Conservation (phyloP, 805 yeast species). For the Wickerhamomyces chaumierensis region DNA sequence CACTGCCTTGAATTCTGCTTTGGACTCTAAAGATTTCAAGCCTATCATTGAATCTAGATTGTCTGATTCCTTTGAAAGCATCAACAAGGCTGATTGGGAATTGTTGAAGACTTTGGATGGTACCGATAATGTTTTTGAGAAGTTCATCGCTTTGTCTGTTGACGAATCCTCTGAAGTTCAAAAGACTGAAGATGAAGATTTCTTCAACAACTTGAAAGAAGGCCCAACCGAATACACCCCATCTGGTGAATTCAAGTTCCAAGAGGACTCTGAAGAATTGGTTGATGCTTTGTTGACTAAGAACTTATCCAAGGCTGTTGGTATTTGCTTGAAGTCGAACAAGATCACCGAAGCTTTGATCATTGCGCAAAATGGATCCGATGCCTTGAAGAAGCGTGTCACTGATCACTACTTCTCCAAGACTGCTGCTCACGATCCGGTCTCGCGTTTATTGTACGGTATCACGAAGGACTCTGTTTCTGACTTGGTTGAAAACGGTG, state of each 20-base stretch:
- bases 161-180: slow-evolving; percentile 18
- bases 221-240: slow-evolving; percentile 27
- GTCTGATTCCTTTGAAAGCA: slow-evolving; percentile 25
- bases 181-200: slow-evolving; percentile 21
- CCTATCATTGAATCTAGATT: slow-evolving; percentile 46
- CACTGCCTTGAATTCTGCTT: slow-evolving; percentile 40
- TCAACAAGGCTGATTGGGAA: slow-evolving; percentile 54
- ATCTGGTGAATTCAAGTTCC: slow-evolving; percentile 37
- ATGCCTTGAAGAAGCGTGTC: slow-evolving; percentile 53
- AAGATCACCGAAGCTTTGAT: slow-evolving; percentile 71
- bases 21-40: slow-evolving; percentile 41
- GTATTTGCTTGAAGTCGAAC: slow-evolving; percentile 49
- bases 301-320: slow-evolving; percentile 55
- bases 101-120: slow-evolving; percentile 46
- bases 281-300: slow-evolving; percentile 46
- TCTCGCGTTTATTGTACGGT: slow-evolving; percentile 67
- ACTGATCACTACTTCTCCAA: slow-evolving; percentile 59
- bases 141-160: slow-evolving; percentile 24
- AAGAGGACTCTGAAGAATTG: slow-evolving; percentile 25
- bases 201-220: slow-evolving; percentile 25
- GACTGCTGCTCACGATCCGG: slow-evolving; percentile 33
- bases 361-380: slow-evolving; percentile 60
- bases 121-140: slow-evolving; percentile 36
- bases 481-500: slow-evolving; percentile 71
- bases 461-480: slow-evolving; percentile 40